Evolutionary conservation across 805 yeast species (phyloP).

Genomic region (Kluyveromyces lactis): DNA sequence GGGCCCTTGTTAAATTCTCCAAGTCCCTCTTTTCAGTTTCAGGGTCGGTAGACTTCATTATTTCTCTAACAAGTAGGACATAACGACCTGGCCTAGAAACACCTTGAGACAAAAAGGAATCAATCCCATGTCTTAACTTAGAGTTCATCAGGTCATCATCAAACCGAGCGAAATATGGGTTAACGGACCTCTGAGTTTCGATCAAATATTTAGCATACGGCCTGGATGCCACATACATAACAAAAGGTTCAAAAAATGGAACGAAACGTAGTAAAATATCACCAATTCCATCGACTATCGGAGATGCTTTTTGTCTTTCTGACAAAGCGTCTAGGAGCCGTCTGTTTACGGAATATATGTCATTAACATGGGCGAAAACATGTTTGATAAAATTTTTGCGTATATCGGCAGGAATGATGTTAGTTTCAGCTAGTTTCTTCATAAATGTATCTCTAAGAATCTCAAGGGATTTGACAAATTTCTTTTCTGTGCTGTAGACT

Average conservation of each 20-base stretch:
- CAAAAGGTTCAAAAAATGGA: conserved; percentile 85
- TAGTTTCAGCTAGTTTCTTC: conserved; percentile 78
- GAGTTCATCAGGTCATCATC: conserved; percentile 82
- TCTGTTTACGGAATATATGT: conserved; percentile 74
- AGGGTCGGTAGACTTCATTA: conserved; percentile 76
- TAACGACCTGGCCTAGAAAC: conserved; percentile 94
- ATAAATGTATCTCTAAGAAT: conserved; percentile 91
- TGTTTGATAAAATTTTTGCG: conserved; percentile 86
- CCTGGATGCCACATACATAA: conserved; percentile 88
- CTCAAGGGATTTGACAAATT: conserved; percentile 90
- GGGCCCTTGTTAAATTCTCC: conserved; percentile 55
- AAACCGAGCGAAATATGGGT: conserved; percentile 86
- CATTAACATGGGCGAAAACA: conserved; percentile 84
- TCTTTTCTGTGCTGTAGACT: conserved; percentile 86
- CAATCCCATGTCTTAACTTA: conserved; percentile 50
- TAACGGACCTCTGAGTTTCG: conserved; percentile 86
- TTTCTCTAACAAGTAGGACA: conserved; percentile 74
- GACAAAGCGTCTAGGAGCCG: conserved; percentile 84
- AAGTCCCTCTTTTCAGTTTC: conserved; percentile 48
- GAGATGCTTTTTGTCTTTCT: conserved; percentile 75
- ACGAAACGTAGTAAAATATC: conserved; percentile 80
- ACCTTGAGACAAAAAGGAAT: conserved; percentile 90
- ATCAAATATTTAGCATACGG: conserved; percentile 92
- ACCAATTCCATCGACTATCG: conserved; percentile 78
- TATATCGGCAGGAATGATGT: conserved; percentile 79